Conservation (phyloP, 1,139 yeast genomes). For the Magnusiomyces starmeri region DNA sequence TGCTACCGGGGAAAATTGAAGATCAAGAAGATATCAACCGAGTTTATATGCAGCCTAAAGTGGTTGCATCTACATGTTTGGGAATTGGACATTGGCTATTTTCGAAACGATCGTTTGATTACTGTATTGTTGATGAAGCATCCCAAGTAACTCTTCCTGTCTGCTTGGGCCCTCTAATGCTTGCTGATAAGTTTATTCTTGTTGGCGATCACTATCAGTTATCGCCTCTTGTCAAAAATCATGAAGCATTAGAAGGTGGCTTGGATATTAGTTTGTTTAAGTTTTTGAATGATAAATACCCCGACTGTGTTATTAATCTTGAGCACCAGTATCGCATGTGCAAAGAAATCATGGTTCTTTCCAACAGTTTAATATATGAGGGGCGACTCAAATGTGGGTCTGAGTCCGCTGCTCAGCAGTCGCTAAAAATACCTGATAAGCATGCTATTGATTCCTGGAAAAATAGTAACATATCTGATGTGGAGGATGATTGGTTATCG, state of each 20-base stretch:
- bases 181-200: conserved; percentile 69
- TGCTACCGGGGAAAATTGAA: conserved; percentile 30
- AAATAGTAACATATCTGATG: neutral
- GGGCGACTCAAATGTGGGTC: conserved; percentile 74
- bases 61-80: conserved; percentile 85
- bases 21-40: conserved; percentile 35
- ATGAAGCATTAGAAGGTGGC: conserved; percentile 48
- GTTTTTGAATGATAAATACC: conserved; percentile 61
- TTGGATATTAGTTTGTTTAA: conserved; percentile 75
- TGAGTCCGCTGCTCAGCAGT: conserved; percentile 51
- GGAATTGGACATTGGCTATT: conserved; percentile 56
- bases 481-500: conserved; percentile 40
- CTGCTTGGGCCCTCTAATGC: conserved; percentile 78
- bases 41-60: conserved; percentile 52
- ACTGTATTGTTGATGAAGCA: conserved; percentile 93
- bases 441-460: conserved; percentile 15
- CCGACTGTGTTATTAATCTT: conserved; percentile 63
- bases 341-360: conserved; percentile 73
- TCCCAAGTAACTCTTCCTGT: conserved; percentile 91
- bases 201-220: conserved; percentile 95
- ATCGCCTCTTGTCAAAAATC: conserved; percentile 70
- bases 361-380: conserved; percentile 71
- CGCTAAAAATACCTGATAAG: conserved; percentile 42
- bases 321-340: conserved; percentile 92
- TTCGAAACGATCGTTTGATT: conserved; percentile 62